Conservation (phyloP, 1,284 basidiomycete species). For the Trametes sp. region DNA sequence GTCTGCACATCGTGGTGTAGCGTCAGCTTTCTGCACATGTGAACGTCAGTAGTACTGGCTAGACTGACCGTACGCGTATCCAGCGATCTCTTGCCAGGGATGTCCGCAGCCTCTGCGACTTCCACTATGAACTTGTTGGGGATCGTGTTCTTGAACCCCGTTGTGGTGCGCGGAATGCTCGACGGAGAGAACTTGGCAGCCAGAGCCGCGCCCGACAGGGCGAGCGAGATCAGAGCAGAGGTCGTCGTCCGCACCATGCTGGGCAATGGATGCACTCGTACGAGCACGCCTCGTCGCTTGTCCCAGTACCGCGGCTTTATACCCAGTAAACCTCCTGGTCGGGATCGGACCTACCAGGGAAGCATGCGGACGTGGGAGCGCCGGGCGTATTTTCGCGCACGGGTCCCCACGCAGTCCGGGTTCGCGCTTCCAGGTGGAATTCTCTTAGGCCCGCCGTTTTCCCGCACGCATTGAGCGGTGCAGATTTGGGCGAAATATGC, state of each 20-base stretch:
- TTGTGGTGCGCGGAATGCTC: slow-evolving; percentile 11
- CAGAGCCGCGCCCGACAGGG: slow-evolving; percentile 11
- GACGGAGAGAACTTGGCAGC: slow-evolving; percentile 27
- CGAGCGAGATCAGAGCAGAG: slow-evolving; percentile 22
- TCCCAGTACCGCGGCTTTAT: not conserved
- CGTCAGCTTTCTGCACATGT: too few species aligned
- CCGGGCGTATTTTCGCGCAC: slow-evolving; percentile 9
- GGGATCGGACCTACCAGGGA: slow-evolving; percentile 14
- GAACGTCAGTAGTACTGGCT: too few species aligned
- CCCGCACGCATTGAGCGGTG: slow-evolving; percentile 5
- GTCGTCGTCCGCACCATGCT: slow-evolving; percentile 21
- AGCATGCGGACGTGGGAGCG: slow-evolving; percentile 28
- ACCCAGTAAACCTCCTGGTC: not conserved
- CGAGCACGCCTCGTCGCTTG: not conserved
- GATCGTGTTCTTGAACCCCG: slow-evolving; percentile 38
- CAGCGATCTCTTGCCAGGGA: slow-evolving; percentile 48
- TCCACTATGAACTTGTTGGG: slow-evolving; percentile 62
- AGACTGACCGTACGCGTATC: slow-evolving; percentile 36
- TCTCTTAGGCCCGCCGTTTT: slow-evolving; percentile 3
- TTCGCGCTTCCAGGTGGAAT: slow-evolving; percentile 14
- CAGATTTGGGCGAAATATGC: not conserved
- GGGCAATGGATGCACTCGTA: slow-evolving; percentile 1
- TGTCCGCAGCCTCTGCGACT: slow-evolving; percentile 48
- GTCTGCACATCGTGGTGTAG: too few species aligned
- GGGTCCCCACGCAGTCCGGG: not conserved